Evolutionary conservation across 2,329 filamentous ascomycete genomes (phyloP).

Genomic region (Fusarium continuum): DNA sequence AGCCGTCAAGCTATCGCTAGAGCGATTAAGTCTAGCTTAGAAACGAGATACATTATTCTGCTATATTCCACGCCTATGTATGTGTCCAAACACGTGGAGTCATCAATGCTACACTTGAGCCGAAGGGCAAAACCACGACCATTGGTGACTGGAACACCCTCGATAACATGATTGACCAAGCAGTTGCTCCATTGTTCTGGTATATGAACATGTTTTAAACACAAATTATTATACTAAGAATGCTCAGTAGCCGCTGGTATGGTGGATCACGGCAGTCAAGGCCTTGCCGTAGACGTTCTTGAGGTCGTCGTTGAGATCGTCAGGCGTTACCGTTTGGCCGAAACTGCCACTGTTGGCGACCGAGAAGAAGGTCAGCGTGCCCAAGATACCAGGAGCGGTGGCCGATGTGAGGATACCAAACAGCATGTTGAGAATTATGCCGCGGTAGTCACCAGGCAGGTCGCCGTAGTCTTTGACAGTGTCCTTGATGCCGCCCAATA

Average conservation of each 20-base stretch:
- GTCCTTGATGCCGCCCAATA: slow-evolving; percentile 5
- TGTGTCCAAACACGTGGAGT: too few species aligned
- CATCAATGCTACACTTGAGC: too few species aligned
- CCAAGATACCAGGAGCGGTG: background rate
- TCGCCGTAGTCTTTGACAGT: slow-evolving; percentile 8
- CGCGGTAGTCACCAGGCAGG: slow-evolving; percentile 4
- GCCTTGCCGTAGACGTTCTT: slow-evolving; percentile 8
- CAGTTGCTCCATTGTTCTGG: too few species aligned
- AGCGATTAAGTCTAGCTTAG: too few species aligned
- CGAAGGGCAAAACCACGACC: too few species aligned
- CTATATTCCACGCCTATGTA: too few species aligned
- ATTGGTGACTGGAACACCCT: too few species aligned
- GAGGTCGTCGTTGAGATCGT: slow-evolving; percentile 4
- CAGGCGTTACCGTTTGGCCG: background rate
- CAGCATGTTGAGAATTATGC: slow-evolving; percentile 21
- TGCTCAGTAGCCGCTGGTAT: background rate
- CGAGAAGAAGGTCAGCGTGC: slow-evolving; percentile 3
- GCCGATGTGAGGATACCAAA: slow-evolving; percentile 19
- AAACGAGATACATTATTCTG: too few species aligned
- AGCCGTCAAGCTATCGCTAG: too few species aligned
- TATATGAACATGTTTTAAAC: too few species aligned
- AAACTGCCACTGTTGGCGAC: background rate
- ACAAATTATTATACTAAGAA: too few species aligned
- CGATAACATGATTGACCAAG: too few species aligned
- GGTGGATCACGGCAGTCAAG: slow-evolving; percentile 5